phyloP scores from a whole-genome alignment of 202 grass and related monocot species.

The Bolboschoenoplectus hybrid region DNA sequence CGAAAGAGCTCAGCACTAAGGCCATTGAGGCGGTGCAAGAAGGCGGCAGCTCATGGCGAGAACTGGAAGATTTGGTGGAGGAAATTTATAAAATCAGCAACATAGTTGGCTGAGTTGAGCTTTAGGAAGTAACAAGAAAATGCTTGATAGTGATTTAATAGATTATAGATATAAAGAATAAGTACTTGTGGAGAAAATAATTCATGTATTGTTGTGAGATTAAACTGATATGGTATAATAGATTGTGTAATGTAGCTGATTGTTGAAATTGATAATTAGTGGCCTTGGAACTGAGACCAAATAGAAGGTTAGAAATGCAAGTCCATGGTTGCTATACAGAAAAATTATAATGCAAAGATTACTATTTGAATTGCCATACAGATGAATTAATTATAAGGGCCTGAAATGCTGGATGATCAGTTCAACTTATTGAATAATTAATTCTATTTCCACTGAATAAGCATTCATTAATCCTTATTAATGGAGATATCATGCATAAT shows the following conservation, averaged over 20 bases:
- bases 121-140: background rate
- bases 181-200: background rate
- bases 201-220: background rate
- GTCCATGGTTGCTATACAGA: background rate
- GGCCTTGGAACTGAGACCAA: background rate
- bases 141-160: background rate
- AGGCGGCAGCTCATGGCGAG: constrained; percentile 50
- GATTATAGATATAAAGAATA: background rate
- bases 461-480: too few relatives aligned
- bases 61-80: constrained; percentile 43
- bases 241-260: background rate
- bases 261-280: background rate
- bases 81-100: constrained; percentile 48
- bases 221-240: background rate
- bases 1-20: constrained; percentile 48
- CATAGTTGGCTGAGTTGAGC: background rate
- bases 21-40: constrained; percentile 27
- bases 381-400: too few relatives aligned
- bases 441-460: too few relatives aligned
- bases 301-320: background rate
- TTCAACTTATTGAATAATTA: too few relatives aligned
- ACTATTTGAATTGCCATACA: too few relatives aligned
- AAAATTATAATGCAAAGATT: background rate
- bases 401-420: too few relatives aligned
- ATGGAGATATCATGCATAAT: too few relatives aligned